These are phyloP conservation scores for Backusella morwellensis DNA, from an alignment of 192 early-diverging fungal species.

Conservation along the genomic window DNA sequence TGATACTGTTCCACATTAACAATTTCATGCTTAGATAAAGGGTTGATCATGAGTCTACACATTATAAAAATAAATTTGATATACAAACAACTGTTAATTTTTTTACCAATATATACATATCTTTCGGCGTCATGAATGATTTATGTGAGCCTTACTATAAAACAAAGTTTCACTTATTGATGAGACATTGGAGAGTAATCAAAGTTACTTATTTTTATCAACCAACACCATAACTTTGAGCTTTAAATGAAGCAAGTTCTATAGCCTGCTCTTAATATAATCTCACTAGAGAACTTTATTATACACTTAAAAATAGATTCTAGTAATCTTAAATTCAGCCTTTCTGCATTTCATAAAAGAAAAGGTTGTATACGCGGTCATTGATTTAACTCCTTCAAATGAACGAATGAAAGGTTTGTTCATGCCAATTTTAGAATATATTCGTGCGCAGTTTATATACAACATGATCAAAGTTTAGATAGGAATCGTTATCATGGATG, in stretches of 20 bases:
- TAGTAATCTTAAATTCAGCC: not conserved
- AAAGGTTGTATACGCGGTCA: not conserved
- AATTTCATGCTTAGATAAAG: not conserved
- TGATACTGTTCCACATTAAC: not conserved
- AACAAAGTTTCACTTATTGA: not conserved
- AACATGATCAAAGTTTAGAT: not conserved
- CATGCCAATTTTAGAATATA: not conserved
- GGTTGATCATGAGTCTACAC: not conserved
- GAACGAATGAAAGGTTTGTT: not conserved
- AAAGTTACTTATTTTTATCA: not conserved
- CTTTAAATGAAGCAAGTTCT: not conserved
- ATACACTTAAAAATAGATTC: no score
- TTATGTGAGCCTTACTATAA: not conserved
- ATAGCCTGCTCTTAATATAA: not conserved
- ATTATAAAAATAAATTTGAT: not conserved
- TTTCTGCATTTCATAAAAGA: not conserved
- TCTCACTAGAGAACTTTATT: no score
- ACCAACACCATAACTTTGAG: not conserved
- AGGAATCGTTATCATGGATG: not conserved
- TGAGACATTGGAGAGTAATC: not conserved
- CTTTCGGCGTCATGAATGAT: not conserved
- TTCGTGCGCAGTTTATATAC: not conserved
- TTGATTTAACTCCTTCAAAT: not conserved
- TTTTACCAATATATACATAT: not conserved
- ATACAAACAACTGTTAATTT: not conserved